phyloP scores from a whole-genome alignment of 75 land plant species.

The Cryptomeria japonica region DNA sequence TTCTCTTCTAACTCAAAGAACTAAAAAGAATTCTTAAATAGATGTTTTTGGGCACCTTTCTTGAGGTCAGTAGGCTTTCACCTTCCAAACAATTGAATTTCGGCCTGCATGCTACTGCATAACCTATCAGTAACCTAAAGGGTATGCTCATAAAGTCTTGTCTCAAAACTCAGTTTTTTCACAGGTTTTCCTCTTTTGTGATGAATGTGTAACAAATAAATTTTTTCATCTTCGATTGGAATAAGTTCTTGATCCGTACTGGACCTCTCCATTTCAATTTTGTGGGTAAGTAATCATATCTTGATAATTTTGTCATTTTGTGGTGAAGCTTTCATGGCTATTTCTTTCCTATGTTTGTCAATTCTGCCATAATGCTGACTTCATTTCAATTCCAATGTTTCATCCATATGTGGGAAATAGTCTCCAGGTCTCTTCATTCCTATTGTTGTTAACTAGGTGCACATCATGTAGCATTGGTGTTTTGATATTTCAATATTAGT shows the following conservation, averaged over 20 bases:
- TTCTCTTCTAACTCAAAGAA: background rate
- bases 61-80: background rate
- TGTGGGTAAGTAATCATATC: background rate
- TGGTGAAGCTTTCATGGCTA: background rate
- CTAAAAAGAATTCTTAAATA: background rate
- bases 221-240: background rate
- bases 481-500: background rate
- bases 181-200: background rate
- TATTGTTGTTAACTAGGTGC: background rate
- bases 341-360: background rate
- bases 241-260: background rate
- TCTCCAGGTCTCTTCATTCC: background rate
- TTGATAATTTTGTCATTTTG: background rate
- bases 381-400: background rate
- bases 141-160: background rate
- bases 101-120: background rate
- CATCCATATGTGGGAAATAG: background rate
- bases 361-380: background rate
- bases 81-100: background rate
- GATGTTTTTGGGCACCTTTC: background rate
- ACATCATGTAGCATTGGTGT: background rate
- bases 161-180: background rate
- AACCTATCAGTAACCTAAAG: background rate
- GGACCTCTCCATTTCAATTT: background rate
- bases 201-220: background rate